Evolutionary conservation across 2,329 filamentous ascomycete genomes (phyloP), one percentile per base, ranked within the genome.

Genomic region (Mycogone perniciosa): DNA sequence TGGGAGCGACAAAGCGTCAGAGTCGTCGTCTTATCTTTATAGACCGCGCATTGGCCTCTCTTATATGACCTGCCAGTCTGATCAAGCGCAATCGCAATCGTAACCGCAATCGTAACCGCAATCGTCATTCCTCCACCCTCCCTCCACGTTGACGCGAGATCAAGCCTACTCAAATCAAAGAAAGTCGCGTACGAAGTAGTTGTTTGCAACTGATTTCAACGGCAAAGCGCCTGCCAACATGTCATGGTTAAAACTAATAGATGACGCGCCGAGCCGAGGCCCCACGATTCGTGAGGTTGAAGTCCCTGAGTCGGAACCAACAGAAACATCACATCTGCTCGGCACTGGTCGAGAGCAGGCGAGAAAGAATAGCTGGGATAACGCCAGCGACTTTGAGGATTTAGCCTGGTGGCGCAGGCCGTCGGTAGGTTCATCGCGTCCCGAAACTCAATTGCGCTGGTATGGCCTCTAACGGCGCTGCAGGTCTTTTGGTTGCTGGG

Each of bases 401-500:
- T 57, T 85, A 47, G 76, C 82, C 4, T 84, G 81, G 81, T 82
- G 81, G 73, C 77, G 71, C 55, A 72, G 65, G 57, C 85, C 85
- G 10, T 85, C 81, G 43, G 80, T 85, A 71, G 56, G 77, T 55
- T 45, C 41, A 13, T 11, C 49, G 43, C 46, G 11, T 26, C 27
- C 30, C 30, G 26, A 38, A 52, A 8, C 8, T 11, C n/a, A 31
- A 34, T 43, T 11, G 34, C 20, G 13, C 26, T 31, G 45, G 49
- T 11, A 41, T 34, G 43, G 27, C 4, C 40, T 54, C 60, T 66
- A 57, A 68, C 56, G 47, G 42, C 52, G 20, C 30, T 44, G 33
- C 54, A 88, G 88, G 81, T 95, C 47, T 88, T 77, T 67, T 97
- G 90, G 88, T 76, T 97, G 4, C 67, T 97, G 6, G 81, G 80